Percentiles rank a stretch among this genome's conserved stretches.
phyloP scores from a whole-genome alignment of 352 stramenopile species.

The Aphanomyces stellatus region DNA sequence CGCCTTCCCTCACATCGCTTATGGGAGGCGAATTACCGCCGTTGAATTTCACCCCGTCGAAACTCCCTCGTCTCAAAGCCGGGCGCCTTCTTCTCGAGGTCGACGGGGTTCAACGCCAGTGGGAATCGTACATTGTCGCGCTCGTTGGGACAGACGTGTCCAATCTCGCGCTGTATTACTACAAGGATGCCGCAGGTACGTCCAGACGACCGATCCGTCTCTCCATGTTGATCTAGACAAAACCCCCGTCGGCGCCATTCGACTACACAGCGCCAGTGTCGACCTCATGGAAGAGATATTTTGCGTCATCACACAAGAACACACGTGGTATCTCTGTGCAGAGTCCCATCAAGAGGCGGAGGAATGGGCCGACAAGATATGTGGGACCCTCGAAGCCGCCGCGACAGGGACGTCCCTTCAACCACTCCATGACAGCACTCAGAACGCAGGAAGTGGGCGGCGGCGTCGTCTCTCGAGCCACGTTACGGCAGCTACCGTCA shows the following conservation, averaged over 20 bases:
- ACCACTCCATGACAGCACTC: background rate
- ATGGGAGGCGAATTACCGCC: background rate
- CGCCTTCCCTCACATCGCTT: background rate
- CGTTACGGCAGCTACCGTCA: conserved; percentile 34
- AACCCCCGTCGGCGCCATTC: conserved; percentile 39
- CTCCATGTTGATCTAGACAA: conserved; percentile 23
- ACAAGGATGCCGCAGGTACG: conserved; percentile 27
- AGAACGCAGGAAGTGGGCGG: conserved; percentile 7
- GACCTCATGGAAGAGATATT: conserved; percentile 67
- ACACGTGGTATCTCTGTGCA: conserved; percentile 75
- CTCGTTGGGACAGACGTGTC: conserved; percentile 40
- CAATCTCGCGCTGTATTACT: conserved; percentile 67
- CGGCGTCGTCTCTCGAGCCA: conserved; percentile 36
- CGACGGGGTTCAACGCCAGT: conserved; percentile 34
- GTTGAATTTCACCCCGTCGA: background rate
- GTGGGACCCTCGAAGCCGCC: conserved; percentile 42
- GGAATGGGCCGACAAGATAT: conserved; percentile 59
- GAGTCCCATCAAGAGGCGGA: conserved; percentile 41
- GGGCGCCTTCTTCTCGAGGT: conserved; percentile 52
- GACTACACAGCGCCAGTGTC: conserved; percentile 51
- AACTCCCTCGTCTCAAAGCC: conserved; percentile 28
- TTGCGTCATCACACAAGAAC: conserved; percentile 65
- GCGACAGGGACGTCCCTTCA: conserved; percentile 23
- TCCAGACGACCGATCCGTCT: background rate
- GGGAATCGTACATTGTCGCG: conserved; percentile 54